These are phyloP conservation scores for Penicillium diatomitis DNA, from an alignment of 495 filamentous ascomycete genomes.

Conservation along the genomic window DNA sequence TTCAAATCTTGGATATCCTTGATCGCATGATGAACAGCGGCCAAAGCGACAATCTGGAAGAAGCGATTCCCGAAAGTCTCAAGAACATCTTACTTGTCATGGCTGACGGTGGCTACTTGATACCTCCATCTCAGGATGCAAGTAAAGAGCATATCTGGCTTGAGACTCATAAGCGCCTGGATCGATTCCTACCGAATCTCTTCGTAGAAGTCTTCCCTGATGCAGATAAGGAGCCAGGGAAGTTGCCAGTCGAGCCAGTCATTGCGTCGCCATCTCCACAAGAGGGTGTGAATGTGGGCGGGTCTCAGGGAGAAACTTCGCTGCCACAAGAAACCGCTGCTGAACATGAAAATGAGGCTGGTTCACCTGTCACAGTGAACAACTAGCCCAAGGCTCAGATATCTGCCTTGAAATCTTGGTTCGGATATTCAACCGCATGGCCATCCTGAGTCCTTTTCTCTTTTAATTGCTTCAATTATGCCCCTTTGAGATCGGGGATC, in stretches of 20 bases:
- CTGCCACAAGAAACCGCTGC: too few species aligned
- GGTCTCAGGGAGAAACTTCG: conserved; percentile 2
- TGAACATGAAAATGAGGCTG: too few species aligned
- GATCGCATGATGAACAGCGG: conserved; percentile 95
- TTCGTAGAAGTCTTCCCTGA: conserved; percentile 43
- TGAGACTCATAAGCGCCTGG: conserved; percentile 77
- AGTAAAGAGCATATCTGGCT: conserved; percentile 45
- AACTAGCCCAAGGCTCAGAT: too few species aligned
- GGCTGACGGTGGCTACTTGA: conserved; percentile 79
- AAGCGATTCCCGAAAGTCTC: conserved; percentile 84
- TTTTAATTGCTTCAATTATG: too few species aligned
- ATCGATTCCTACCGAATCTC: conserved; percentile 80
- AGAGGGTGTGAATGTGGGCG: conserved; percentile 5
- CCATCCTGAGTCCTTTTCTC: too few species aligned
- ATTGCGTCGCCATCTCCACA: conserved; percentile 13
- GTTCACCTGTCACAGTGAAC: too few species aligned
- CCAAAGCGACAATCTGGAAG: conserved; percentile 82
- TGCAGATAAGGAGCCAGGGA: conserved; percentile 14
- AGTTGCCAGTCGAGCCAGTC: conserved; percentile 12
- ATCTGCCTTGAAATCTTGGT: too few species aligned
- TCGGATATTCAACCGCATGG: too few species aligned
- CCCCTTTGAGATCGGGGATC: too few species aligned
- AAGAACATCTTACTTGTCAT: conserved; percentile 98
- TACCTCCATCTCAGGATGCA: conserved; percentile 46
- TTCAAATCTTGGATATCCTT: conserved; percentile 88